Conservation (phyloP, 2,329 filamentous ascomycete species). For the Trichoderma brevicompactum region DNA sequence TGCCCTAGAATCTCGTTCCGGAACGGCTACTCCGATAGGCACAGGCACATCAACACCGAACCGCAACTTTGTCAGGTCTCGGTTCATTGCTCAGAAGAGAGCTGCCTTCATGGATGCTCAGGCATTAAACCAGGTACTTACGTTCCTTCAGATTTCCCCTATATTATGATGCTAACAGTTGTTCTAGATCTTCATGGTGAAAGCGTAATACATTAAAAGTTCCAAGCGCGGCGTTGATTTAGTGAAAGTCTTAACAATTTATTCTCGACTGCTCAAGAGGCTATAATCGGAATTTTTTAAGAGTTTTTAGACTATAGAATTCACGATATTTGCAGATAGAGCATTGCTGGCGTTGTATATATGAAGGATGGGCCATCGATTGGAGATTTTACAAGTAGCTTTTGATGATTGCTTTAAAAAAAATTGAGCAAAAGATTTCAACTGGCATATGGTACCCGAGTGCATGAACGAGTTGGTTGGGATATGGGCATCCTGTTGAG, state of each 20-base stretch:
- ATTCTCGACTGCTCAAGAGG: conserved; percentile 12
- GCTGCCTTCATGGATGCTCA: conserved; percentile 79
- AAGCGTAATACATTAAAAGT: conserved; percentile 42
- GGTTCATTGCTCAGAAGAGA: conserved; percentile 88
- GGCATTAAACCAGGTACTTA: conserved; percentile 80
- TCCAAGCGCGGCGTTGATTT: conserved; percentile 20
- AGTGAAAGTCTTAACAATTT: background rate
- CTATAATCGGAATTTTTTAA: background rate
- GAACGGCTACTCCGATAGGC: conserved; percentile 45
- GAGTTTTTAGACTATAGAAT: conserved; percentile 3
- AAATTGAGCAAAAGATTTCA: background rate
- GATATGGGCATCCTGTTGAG: background rate
- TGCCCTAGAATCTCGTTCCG: conserved; percentile 37
- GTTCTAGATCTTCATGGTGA: conserved; percentile 70
- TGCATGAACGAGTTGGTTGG: background rate
- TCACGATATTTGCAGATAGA: background rate
- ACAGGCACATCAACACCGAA: conserved; percentile 55
- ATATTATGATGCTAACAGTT: conserved; percentile 26
- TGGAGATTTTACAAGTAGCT: background rate
- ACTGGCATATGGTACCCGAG: background rate
- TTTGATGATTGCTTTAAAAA: background rate
- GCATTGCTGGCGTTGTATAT: conserved; percentile 19
- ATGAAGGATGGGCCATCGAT: background rate
- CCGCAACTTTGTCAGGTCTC: conserved; percentile 74
- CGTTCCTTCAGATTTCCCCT: background rate